A percentile compares a stretch with the other conserved stretches of the same genome.
Conservation (phyloP, 345 rosid species). For the Syzygium grande region DNA sequence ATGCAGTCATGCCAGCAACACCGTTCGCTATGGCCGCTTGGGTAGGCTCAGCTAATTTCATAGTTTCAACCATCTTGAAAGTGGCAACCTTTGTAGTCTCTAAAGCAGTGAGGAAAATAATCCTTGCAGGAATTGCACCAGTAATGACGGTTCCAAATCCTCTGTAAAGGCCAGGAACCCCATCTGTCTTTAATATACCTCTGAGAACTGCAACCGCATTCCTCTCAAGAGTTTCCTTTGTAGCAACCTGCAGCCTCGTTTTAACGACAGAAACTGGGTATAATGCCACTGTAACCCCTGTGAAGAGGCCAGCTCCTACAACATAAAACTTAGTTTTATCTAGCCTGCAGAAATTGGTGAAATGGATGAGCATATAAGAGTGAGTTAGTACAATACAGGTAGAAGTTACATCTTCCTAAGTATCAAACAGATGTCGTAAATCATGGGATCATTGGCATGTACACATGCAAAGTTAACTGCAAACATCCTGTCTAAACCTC, state of each 20-base stretch:
- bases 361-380: slow-evolving; percentile 5
- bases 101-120: slow-evolving; percentile 76
- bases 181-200: slow-evolving; percentile 72
- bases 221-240: slow-evolving; percentile 69
- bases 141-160: slow-evolving; percentile 97
- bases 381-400: background rate
- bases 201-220: slow-evolving; percentile 65
- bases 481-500: background rate
- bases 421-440: background rate
- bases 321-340: slow-evolving; percentile 87
- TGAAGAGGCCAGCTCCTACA: slow-evolving; percentile 92
- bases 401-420: background rate
- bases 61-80: slow-evolving; percentile 60
- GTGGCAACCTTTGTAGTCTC: slow-evolving; percentile 85
- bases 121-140: slow-evolving; percentile 88
- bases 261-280: slow-evolving; percentile 90
- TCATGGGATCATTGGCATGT: background rate
- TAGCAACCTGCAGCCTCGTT: slow-evolving; percentile 93
- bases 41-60: slow-evolving; percentile 59
- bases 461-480: background rate
- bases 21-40: slow-evolving; percentile 96
- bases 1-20: slow-evolving; percentile 85
- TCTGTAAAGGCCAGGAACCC: slow-evolving; percentile 86
- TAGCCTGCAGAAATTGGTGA: slow-evolving; percentile 51
- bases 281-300: slow-evolving; percentile 83